phyloP scores from a whole-genome alignment of 805 yeast genomes.

The Ogataea siamensis region DNA sequence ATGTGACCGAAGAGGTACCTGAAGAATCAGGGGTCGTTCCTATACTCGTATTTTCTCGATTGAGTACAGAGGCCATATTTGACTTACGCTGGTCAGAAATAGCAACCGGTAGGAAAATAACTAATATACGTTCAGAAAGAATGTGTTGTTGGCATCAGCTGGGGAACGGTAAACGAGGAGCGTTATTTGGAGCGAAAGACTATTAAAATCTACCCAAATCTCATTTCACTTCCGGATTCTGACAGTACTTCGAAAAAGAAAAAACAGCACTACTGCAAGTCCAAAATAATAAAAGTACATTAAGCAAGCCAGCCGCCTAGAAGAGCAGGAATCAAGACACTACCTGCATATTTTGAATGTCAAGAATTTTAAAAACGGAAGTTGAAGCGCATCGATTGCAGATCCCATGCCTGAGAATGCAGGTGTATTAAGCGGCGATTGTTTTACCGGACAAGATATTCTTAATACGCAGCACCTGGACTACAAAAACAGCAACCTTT shows the following conservation, averaged over 20 bases:
- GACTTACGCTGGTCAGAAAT: conserved; percentile 1
- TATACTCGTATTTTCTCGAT: conserved; percentile 11
- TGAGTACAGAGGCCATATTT: conserved; percentile 17
- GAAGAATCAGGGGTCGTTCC: conserved; percentile 5
- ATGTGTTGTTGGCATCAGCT: conserved; percentile 1
- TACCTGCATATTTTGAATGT: neutral
- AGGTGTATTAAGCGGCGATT: neutral
- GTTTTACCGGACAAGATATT: neutral
- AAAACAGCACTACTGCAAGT: conserved; percentile 10
- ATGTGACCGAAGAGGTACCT: conserved; percentile 11
- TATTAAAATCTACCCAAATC: conserved; percentile 9
- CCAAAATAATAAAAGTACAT: conserved; percentile 4
- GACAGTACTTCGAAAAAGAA: conserved; percentile 6
- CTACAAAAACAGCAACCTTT: neutral
- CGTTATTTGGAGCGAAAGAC: conserved; percentile 2
- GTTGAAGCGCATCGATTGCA: conserved; percentile 1
- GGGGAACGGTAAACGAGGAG: neutral
- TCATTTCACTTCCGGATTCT: conserved; percentile 15
- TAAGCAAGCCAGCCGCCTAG: conserved; percentile 1
- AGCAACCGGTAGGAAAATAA: conserved; percentile 1
- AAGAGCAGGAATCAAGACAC: conserved; percentile 2
- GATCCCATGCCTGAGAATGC: neutral
- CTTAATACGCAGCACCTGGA: neutral
- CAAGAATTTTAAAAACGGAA: neutral
- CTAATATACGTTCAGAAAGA: neutral